Evolutionary conservation across 805 yeast species (phyloP).

Genomic region (Grigorovia transvaalensis): DNA sequence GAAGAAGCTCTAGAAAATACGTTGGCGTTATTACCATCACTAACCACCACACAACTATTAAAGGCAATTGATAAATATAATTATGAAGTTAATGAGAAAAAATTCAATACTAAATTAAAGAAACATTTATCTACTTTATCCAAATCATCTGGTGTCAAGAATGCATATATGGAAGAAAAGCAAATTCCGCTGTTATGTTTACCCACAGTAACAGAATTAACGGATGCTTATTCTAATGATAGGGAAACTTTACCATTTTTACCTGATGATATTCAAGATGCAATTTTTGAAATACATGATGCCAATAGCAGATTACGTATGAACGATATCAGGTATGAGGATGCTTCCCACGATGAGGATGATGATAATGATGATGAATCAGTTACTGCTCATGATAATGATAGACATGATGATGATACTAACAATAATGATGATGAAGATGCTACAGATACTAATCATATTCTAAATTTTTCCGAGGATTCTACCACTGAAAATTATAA

Average conservation of each 20-base stretch:
- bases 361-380: constrained; percentile 6
- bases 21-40: constrained; percentile 39
- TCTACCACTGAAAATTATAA: background rate
- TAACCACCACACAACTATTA: constrained; percentile 62
- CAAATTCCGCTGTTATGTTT: constrained; percentile 45
- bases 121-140: constrained; percentile 22
- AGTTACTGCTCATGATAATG: constrained; percentile 7
- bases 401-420: constrained; percentile 4
- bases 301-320: constrained; percentile 23
- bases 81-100: constrained; percentile 73
- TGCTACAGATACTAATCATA: constrained; percentile 1
- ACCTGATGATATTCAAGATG: constrained; percentile 61
- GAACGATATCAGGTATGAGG: constrained; percentile 12
- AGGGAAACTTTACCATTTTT: constrained; percentile 60
- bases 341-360: constrained; percentile 9
- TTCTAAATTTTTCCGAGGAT: background rate
- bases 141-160: constrained; percentile 11
- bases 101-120: constrained; percentile 44
- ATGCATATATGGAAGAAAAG: constrained; percentile 39
- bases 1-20: constrained; percentile 53
- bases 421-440: constrained; percentile 1
- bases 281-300: constrained; percentile 57
- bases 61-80: constrained; percentile 66
- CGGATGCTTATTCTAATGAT: constrained; percentile 59
- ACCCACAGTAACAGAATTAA: constrained; percentile 66